phyloP scores from a whole-genome alignment of 305 asterid species.

The Euphrasia arctica region DNA sequence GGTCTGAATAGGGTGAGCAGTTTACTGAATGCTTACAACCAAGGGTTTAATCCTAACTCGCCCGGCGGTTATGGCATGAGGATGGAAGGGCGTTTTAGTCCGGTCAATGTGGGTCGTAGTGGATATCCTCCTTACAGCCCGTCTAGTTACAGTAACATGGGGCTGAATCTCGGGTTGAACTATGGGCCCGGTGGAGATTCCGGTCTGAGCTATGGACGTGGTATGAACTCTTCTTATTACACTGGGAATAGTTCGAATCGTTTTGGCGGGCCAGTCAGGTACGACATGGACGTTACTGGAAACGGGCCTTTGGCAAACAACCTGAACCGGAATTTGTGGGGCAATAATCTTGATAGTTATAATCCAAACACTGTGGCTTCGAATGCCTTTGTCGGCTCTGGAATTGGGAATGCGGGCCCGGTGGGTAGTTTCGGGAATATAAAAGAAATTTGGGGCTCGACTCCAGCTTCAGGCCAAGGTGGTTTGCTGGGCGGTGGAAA shows the following conservation, averaged over 20 bases:
- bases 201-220: conserved; percentile 44
- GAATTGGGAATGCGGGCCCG: conserved; percentile 42
- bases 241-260: conserved; percentile 35
- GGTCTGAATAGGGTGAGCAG: conserved; percentile 58
- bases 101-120: conserved; percentile 47
- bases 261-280: conserved; percentile 29
- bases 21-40: conserved; percentile 49
- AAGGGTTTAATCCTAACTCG: conserved; percentile 46
- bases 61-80: conserved; percentile 55
- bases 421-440: conserved; percentile 52
- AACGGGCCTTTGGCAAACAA: conserved; percentile 31
- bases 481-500: conserved; percentile 36
- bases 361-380: conserved; percentile 37
- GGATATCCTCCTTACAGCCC: conserved; percentile 50
- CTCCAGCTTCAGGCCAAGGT: conserved; percentile 48
- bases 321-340: conserved; percentile 36
- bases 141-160: conserved; percentile 32
- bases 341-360: conserved; percentile 29
- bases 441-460: conserved; percentile 65
- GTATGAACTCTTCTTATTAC: conserved; percentile 35
- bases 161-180: conserved; percentile 40
- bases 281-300: conserved; percentile 27
- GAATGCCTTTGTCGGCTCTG: conserved; percentile 41
- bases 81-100: conserved; percentile 65
- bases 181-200: conserved; percentile 35